Percentiles rank a stretch among this genome's conserved stretches.
phyloP scores from a whole-genome alignment of 768 basidiomycete species.

The Trametes coccinea region DNA sequence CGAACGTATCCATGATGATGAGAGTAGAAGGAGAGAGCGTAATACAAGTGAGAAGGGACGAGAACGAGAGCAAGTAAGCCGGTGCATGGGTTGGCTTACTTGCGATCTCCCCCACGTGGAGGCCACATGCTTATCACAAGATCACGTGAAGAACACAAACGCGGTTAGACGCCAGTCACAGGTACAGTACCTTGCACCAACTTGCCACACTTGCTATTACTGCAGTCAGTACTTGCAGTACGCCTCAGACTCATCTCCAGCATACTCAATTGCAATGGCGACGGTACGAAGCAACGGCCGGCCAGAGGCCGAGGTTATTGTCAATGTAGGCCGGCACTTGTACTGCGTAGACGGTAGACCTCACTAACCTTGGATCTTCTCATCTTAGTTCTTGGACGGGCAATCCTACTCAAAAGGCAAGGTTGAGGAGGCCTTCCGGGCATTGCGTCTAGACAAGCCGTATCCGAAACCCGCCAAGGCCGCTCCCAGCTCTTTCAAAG shows the following conservation, averaged over 20 bases:
- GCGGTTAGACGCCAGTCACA: not conserved
- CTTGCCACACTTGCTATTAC: not conserved
- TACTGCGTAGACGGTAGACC: not conserved
- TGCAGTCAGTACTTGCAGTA: not conserved
- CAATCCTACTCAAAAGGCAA: slow-evolving; percentile 66
- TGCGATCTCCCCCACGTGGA: slow-evolving; percentile 15
- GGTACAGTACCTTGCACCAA: not conserved
- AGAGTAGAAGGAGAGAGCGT: slow-evolving; percentile 1
- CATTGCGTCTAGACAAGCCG: slow-evolving; percentile 58
- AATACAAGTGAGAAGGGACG: not conserved
- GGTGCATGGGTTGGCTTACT: slow-evolving; percentile 18
- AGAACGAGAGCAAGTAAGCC: slow-evolving; percentile 10
- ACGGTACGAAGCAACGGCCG: slow-evolving; percentile 49
- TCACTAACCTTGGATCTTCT: not conserved
- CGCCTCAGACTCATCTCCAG: too few species aligned
- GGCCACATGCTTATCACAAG: slow-evolving; percentile 7
- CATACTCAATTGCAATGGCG: slow-evolving; percentile 1
- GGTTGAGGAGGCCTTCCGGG: slow-evolving; percentile 62
- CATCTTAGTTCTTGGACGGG: slow-evolving; percentile 55
- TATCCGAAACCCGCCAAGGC: slow-evolving; percentile 50
- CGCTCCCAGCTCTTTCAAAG: slow-evolving; percentile 42
- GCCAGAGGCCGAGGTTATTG: slow-evolving; percentile 64
- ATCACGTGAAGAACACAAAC: not conserved
- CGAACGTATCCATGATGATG: slow-evolving; percentile 72
- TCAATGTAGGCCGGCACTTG: slow-evolving; percentile 48